These are phyloP conservation scores for Paramecium sonneborni DNA, from an alignment of 73 alveolate species.

Conservation along the genomic window DNA sequence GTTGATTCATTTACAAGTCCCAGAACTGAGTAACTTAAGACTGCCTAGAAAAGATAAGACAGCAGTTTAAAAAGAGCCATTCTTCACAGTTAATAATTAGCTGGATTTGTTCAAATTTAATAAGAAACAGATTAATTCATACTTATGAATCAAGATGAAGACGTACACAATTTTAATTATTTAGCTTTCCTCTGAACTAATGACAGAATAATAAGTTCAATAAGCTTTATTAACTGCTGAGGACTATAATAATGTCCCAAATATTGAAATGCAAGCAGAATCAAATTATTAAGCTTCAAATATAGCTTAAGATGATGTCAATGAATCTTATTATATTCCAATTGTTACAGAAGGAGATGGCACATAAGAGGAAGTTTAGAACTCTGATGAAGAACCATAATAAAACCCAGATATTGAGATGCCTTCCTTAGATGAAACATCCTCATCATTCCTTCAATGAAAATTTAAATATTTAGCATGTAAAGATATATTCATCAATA, in stretches of 20 bases:
- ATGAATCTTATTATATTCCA: slow-evolving; percentile 12
- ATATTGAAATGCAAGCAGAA: slow-evolving; percentile 45
- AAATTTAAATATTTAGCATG: neutral
- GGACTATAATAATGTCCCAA: slow-evolving; percentile 24
- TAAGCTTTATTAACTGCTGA: slow-evolving; percentile 27
- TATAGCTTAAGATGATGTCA: neutral
- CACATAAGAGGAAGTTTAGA: neutral
- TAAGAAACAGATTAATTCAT: neutral
- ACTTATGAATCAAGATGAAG: neutral
- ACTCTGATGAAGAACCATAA: neutral
- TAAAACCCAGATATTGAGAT: slow-evolving; percentile 6
- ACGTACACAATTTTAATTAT: neutral
- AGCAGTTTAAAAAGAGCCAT: slow-evolving; percentile 13
- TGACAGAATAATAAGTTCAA: slow-evolving; percentile 29
- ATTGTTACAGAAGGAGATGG: slow-evolving; percentile 41
- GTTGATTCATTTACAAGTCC: slow-evolving; percentile 38
- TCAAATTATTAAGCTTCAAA: slow-evolving; percentile 1
- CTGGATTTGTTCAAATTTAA: neutral
- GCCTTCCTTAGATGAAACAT: slow-evolving; percentile 5
- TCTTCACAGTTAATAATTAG: neutral
- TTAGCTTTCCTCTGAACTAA: slow-evolving; percentile 8
- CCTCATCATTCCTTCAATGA: neutral
- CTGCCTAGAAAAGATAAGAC: neutral
- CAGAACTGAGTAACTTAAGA: neutral
- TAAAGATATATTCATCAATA: neutral